These are phyloP conservation scores for Amylocarpus encephaloides DNA, from an alignment of 2,329 filamentous ascomycete genomes.

Conservation along the genomic window DNA sequence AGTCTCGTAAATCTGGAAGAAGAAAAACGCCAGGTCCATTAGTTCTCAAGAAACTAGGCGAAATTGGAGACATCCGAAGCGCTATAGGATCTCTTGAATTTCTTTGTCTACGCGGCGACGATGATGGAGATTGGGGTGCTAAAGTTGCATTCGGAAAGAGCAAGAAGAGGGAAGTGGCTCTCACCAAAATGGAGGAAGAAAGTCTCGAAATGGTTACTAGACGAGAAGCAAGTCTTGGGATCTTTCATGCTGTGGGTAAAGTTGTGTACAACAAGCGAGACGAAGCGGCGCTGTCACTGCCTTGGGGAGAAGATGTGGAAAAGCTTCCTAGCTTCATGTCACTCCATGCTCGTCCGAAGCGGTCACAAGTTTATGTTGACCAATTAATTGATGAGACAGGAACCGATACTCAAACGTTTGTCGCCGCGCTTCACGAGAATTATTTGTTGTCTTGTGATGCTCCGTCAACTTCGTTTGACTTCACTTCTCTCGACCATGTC, in stretches of 20 bases:
- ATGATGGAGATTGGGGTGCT: constrained; percentile 67
- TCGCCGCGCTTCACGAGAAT: constrained; percentile 89
- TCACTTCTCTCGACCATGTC: constrained; percentile 67
- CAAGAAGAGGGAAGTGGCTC: constrained; percentile 53
- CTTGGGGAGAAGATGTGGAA: constrained; percentile 41
- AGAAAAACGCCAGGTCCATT: constrained; percentile 69
- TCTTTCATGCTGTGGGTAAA: constrained; percentile 94
- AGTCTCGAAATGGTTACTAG: constrained; percentile 76
- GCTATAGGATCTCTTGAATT: constrained; percentile 92
- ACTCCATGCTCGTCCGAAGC: constrained; percentile 51
- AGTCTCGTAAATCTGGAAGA: constrained; percentile 71
- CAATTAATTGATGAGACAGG: constrained; percentile 86
- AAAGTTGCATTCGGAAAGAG: constrained; percentile 62
- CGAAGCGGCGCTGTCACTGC: constrained; percentile 39
- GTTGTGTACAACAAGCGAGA: constrained; percentile 94
- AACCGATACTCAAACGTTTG: constrained; percentile 84
- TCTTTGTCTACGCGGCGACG: constrained; percentile 75
- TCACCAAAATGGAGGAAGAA: constrained; percentile 74
- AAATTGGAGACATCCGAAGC: constrained; percentile 86
- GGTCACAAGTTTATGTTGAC: constrained; percentile 62
- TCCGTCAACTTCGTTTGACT: constrained; percentile 41
- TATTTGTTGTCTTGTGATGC: constrained; percentile 77
- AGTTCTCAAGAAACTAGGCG: constrained; percentile 72
- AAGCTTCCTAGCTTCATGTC: constrained; percentile 53
- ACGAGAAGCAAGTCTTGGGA: constrained; percentile 81